Evolutionary conservation across 352 stramenopile genomes (phyloP).

Genomic region (Globisporangium viniferum): DNA sequence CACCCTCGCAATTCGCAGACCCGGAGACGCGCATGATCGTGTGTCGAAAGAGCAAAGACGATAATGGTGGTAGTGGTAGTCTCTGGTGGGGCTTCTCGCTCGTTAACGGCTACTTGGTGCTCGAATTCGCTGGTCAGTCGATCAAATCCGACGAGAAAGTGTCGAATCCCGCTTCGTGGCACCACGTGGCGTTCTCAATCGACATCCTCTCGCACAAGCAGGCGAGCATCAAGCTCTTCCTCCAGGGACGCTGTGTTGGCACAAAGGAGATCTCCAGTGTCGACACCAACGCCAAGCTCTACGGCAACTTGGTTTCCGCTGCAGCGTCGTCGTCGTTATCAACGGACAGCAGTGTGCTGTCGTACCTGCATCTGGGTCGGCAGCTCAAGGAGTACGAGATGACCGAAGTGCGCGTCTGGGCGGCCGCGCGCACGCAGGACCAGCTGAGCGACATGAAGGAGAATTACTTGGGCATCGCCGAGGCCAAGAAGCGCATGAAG

Average conservation of each 20-base stretch:
- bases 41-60: constrained; percentile 14
- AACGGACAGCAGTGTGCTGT: constrained; percentile 14
- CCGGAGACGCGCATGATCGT: constrained; percentile 10
- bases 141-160: constrained; percentile 44
- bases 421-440: constrained; percentile 58
- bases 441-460: constrained; percentile 84
- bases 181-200: constrained; percentile 68
- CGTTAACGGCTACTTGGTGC: constrained; percentile 39
- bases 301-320: not conserved
- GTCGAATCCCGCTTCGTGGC: constrained; percentile 41
- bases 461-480: constrained; percentile 82
- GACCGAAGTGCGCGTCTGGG: constrained; percentile 80
- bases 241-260: constrained; percentile 55
- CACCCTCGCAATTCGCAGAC: constrained; percentile 5
- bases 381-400: constrained; percentile 57
- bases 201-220: constrained; percentile 52
- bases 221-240: constrained; percentile 53
- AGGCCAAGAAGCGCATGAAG: constrained; percentile 81
- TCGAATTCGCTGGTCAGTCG: constrained; percentile 44
- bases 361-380: constrained; percentile 46
- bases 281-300: constrained; percentile 28
- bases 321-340: not conserved
- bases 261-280: constrained; percentile 38
- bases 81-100: constrained; percentile 48
- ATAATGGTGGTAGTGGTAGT: not conserved